Evolutionary conservation across 2,329 filamentous ascomycete species (phyloP), one percentile per base, ranked within the genome.

Genomic region (Stachybotrys elegans): DNA sequence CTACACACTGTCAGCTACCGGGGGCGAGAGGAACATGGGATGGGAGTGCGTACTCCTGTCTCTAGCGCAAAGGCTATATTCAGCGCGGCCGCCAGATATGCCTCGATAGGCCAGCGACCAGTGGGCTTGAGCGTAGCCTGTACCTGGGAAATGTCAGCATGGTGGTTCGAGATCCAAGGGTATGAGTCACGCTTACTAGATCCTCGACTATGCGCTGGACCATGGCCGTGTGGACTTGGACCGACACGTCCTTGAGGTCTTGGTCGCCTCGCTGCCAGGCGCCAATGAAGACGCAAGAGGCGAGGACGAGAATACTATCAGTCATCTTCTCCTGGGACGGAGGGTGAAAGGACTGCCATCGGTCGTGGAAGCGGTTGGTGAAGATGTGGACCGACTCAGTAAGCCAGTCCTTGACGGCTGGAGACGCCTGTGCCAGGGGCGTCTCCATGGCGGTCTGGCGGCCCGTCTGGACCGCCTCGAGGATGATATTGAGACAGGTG

Each of bases 1-100:
- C 38, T 40, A 5, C 9, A 27, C 13, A 9, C 9, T 44, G 43
- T 51, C n/a, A 56, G 46, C 13, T 3, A 1, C 4, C 3, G 11
- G 13, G 1, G 14, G 0, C 9, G 4, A 11, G 7, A 6, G 14
- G 31, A 2, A 4, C 4, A 1, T 13, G 12, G 12, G 17, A 3
- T 42, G 7, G 44, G 50, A 27, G 23, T 16, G 45, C 61, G 9
- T 43, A 66, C 63, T 4, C 63, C 63, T 2, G 55, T 56, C 19
- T 67, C 61, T 9, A 70, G 58, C 1, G 61, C 63, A 43, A 71
- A 71, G 2, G 69, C 55, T 2, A 70, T 60, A 22, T 67, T 65
- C 3, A 70, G 43, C 4, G 69, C 47, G 4, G 63, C 55, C 0
- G 61, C 57, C 45, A 67, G 60, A 34, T 63, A 69, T 1, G 61